Percentiles rank a stretch among this genome's conserved stretches.
Conservation (phyloP, 179 eudicot species). For the Silene coronaria region DNA sequence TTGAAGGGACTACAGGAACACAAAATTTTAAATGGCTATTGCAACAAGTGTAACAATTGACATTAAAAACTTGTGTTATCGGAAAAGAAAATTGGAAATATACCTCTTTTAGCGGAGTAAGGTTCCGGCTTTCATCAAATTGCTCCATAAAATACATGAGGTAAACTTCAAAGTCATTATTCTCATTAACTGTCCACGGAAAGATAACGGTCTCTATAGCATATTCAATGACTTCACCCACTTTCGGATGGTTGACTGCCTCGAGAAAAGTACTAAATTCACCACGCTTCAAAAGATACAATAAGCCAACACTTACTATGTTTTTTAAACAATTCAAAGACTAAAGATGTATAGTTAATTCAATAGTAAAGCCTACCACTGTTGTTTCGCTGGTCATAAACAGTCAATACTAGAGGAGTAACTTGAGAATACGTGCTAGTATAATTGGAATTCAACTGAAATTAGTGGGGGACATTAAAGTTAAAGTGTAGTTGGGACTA, state of each 20-base stretch:
- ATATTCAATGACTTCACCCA: background rate
- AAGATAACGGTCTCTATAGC: background rate
- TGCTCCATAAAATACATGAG: background rate
- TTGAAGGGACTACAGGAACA: background rate
- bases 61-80: too few relatives aligned
- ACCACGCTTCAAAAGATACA: background rate
- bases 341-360: too few relatives aligned
- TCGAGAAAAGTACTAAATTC: background rate
- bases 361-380: background rate
- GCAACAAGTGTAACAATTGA: too few relatives aligned
- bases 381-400: too few relatives aligned
- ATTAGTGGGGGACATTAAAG: too few relatives aligned
- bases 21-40: too few relatives aligned
- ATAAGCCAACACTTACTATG: background rate
- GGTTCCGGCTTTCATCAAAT: background rate
- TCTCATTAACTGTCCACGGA: background rate
- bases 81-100: background rate
- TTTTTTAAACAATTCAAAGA: too few relatives aligned
- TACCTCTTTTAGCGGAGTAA: background rate
- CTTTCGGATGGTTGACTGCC: background rate
- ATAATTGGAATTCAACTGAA: too few relatives aligned
- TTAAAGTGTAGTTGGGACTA: too few relatives aligned
- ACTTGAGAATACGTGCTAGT: too few relatives aligned
- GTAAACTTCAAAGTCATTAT: background rate
- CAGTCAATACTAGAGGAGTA: too few relatives aligned